Conservation (phyloP, 140 eudicot genomes). For the Cichorium intybus region DNA sequence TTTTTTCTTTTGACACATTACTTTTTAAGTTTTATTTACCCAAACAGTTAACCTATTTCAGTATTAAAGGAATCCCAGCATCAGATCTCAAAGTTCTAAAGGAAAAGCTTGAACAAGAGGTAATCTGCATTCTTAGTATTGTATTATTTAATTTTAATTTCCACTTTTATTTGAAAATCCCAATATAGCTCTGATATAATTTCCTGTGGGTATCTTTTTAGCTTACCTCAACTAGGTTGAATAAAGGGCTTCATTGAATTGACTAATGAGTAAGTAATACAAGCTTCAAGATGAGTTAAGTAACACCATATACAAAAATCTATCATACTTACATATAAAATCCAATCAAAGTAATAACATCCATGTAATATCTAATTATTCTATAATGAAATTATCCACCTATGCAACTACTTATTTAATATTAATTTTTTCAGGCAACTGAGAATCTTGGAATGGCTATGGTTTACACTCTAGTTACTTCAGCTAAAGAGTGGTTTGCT, state of each 20-base stretch:
- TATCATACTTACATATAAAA: background rate
- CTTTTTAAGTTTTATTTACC: background rate
- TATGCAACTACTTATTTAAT: slow-evolving; percentile 12
- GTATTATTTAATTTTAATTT: background rate
- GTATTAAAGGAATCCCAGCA: slow-evolving; percentile 59
- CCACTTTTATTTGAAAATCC: slow-evolving; percentile 5
- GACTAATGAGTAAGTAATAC: background rate
- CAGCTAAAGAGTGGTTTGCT: slow-evolving; percentile 91
- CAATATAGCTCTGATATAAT: slow-evolving; percentile 22
- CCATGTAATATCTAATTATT: background rate
- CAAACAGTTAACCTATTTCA: slow-evolving; percentile 19
- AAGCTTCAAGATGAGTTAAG: slow-evolving; percentile 34
- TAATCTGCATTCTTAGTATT: slow-evolving; percentile 4
- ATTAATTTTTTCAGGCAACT: slow-evolving; percentile 43
- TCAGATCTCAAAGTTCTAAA: slow-evolving; percentile 64
- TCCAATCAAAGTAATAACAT: background rate
- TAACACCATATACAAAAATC: slow-evolving; percentile 13
- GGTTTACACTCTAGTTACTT: slow-evolving; percentile 80
- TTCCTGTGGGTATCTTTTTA: slow-evolving; percentile 15
- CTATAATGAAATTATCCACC: background rate
- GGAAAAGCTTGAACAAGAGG: slow-evolving; percentile 88
- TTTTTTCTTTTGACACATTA: background rate
- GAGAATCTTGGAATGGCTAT: slow-evolving; percentile 99
- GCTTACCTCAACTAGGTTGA: slow-evolving; percentile 27
- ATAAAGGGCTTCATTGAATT: slow-evolving; percentile 26